Base-by-base conservation (phyloP, 352 stramenopile genomes). In the Saprolegnia parasitica region DNA sequence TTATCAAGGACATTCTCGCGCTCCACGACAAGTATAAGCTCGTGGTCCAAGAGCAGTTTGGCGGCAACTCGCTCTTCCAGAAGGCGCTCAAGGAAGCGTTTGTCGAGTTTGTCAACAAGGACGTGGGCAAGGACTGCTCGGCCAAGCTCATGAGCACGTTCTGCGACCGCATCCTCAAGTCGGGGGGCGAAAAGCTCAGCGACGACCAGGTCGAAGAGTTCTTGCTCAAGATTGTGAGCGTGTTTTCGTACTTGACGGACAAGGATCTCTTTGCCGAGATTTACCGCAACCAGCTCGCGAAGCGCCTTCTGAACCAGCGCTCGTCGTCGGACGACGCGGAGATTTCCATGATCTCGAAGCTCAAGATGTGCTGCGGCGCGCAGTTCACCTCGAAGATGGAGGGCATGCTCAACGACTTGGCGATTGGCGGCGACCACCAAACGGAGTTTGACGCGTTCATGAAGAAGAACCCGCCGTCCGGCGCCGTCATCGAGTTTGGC, bases 321-420 rank as follows among this genome's bases (percentile, higher is more conserved):
- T 99, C 96, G 24, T 96, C 97, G 24, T 98, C 93, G 39, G 87
- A 98, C 62, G 97, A 99, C 80, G 90, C 96, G 0, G 98, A 99
- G 76, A 96, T 98, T 76, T 82, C 97, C 23, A 99, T 99, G 96
- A 99, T 99, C 76, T 91, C 92, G 62, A 99, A 99, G 81, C 84
- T 99, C 24, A 99, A 99, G 83, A 82, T 99, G 57, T 89, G 97
- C 55, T 99, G 97, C 74, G 98, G 98, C 73, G 96, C 96, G 13
- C 97, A 99, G 78, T 99, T 99, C 75, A 99, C 98, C 29, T 96
- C 93, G 39, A 97, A 98, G 81, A 99, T 99, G 97, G 98, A 99
- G 79, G 97, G 97, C 72, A 99, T 99, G 98, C 91, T 99, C 77
- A 98, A 98, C 76, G 98, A 99, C 75, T 73, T 99, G 71, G 89